Evolutionary conservation across 2,329 filamentous ascomycete genomes (phyloP), one percentile per base, ranked within the genome.

Genomic region (Ophiostoma ulmi): DNA sequence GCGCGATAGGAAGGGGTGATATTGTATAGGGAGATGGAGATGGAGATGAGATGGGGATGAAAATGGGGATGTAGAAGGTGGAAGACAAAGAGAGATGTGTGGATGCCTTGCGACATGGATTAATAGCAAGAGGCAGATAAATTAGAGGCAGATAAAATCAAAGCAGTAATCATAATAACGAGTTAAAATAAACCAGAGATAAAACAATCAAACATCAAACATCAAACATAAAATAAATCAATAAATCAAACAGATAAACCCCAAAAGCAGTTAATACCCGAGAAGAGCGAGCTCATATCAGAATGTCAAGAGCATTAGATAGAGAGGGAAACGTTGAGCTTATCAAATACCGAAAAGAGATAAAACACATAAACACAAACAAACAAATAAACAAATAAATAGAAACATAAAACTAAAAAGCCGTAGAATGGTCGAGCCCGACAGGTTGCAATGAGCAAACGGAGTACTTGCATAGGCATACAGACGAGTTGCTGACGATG

Each of bases 11-110:
- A 58, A 8, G 52, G 55, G n/a, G 31, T 31, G 31, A 31, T 31
- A 58, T 26, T n/a, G 52, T 31, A 36, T 63, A 31, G 58, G n/a
- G 36, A 65, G 79, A 78, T 79, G 41, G 20, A 79, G 81, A 76
- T 77, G 64, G 64, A 10, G n/a, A 66, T 65, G 64, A 20, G n/a
- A 66, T 65, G 63, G 36, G n/a, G 63, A 38, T 35, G 17, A 31
- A 35, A 10, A 64, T 38, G 61, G 61, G 61, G 63, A 66, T 66
- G 63, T 35, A 38, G 39, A 67, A 41, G 39, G 22, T 26, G 64
- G 63, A 20, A 65, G 36, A 65, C 36, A 26, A 26, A 26, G 26
- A 36, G 65, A 69, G 70, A 72, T 72, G 70, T 58, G 68, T 68
- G 70, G 70, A 48, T 67, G 31, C 67, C 44, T 65, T 69, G 13